Evolutionary conservation across 306 rosid species (phyloP).

Genomic region (Castanea sativa): DNA sequence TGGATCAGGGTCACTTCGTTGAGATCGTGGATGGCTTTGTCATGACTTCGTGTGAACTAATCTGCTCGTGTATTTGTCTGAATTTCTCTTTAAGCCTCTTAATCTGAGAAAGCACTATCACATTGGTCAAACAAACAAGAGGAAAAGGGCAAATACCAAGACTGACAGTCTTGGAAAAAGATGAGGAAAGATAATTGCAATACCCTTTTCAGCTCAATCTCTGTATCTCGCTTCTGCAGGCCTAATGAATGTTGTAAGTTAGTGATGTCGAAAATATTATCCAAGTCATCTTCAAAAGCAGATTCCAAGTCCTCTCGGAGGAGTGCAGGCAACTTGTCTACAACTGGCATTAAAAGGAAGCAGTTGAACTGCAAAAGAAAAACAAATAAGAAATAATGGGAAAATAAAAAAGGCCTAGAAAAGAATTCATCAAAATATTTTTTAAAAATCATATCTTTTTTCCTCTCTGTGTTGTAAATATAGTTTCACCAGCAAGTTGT

Average conservation of each 20-base stretch:
- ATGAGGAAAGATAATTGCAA: conserved; percentile 1
- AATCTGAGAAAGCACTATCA: conserved; percentile 51
- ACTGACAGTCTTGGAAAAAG: conserved; percentile 21
- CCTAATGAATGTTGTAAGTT: conserved; percentile 63
- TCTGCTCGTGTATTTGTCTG: conserved; percentile 70
- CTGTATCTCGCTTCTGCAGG: conserved; percentile 73
- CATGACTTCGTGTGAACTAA: conserved; percentile 43
- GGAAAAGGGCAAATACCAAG: conserved; percentile 3
- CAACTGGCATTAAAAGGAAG: conserved; percentile 97
- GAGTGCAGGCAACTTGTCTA: conserved; percentile 92
- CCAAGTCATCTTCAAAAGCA: conserved; percentile 83
- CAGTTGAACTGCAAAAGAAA: conserved; percentile 83
- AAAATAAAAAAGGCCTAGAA: not conserved
- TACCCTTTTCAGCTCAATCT: conserved; percentile 94
- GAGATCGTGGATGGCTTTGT: conserved; percentile 10
- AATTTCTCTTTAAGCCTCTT: conserved; percentile 93
- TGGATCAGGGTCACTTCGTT: conserved; percentile 9
- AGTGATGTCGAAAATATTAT: conserved; percentile 81
- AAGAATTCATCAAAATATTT: conserved; percentile 9
- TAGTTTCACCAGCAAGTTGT: not conserved
- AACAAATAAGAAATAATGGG: conserved; percentile 13
- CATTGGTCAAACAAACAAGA: conserved; percentile 3
- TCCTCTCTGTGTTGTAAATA: not conserved
- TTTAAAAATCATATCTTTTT: not conserved
- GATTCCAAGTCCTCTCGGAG: conserved; percentile 92